Evolutionary conservation across 441 rosid genomes (phyloP).

Genomic region (Gossypium trilobum): DNA sequence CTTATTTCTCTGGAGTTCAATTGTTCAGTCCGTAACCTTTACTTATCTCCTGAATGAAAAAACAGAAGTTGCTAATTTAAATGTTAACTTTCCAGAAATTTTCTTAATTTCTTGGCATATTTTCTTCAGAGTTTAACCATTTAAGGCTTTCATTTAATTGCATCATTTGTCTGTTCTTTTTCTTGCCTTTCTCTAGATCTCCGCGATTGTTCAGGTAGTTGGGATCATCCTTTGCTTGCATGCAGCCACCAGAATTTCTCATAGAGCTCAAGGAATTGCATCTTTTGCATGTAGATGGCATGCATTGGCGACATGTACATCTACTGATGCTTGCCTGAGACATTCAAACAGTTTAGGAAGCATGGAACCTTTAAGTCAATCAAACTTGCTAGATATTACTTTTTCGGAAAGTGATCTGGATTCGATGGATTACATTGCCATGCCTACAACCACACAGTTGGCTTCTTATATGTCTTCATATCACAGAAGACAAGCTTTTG

Average conservation of each 20-base stretch:
- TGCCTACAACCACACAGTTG: constrained; percentile 52
- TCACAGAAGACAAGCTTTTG: constrained; percentile 78
- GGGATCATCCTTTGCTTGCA: constrained; percentile 79
- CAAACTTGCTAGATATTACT: constrained; percentile 25
- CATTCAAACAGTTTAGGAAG: constrained; percentile 36
- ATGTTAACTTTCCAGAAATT: neutral
- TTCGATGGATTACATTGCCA: constrained; percentile 54
- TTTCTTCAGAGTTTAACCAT: constrained; percentile 2
- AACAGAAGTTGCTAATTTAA: neutral
- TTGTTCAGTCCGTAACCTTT: neutral
- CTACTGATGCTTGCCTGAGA: constrained; percentile 44
- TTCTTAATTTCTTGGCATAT: neutral
- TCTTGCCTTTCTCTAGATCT: constrained; percentile 45
- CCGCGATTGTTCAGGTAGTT: constrained; percentile 72
- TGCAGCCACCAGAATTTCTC: constrained; percentile 84
- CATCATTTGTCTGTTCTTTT: neutral
- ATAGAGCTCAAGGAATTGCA: constrained; percentile 73
- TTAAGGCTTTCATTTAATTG: neutral
- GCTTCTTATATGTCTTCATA: constrained; percentile 64
- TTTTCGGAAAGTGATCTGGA: constrained; percentile 76
- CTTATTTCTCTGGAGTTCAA: constrained; percentile 14
- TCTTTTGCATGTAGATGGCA: constrained; percentile 82
- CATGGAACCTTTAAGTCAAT: constrained; percentile 30
- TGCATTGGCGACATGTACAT: constrained; percentile 56
- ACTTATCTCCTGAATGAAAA: neutral